These are phyloP conservation scores for Henningerozyma blattae DNA, from an alignment of 805 yeast species.

Conservation along the genomic window DNA sequence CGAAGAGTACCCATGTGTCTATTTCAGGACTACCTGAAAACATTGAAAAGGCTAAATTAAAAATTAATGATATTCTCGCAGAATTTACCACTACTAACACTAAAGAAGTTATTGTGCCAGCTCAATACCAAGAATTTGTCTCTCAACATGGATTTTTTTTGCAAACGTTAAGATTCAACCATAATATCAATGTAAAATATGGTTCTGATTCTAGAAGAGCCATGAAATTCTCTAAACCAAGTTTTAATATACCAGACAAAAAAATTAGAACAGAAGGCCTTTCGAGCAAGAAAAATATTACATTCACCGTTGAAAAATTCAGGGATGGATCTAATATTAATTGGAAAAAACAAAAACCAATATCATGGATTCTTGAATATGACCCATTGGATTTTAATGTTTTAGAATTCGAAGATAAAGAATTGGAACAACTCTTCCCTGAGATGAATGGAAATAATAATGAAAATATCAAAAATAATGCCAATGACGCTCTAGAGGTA, in stretches of 20 bases:
- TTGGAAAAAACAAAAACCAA: constrained; percentile 21
- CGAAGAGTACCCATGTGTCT: constrained; percentile 39
- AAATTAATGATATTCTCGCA: constrained; percentile 41
- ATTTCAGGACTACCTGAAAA: constrained; percentile 58
- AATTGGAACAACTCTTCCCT: constrained; percentile 36
- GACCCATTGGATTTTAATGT: constrained; percentile 24
- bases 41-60: constrained; percentile 49
- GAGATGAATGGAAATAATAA: constrained; percentile 32
- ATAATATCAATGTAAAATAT: constrained; percentile 46
- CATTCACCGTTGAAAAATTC: constrained; percentile 35
- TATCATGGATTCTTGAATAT: constrained; percentile 55
- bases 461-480: constrained; percentile 36
- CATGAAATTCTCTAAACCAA: constrained; percentile 31
- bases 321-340: constrained; percentile 13
- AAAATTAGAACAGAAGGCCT: constrained; percentile 25
- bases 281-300: constrained; percentile 29
- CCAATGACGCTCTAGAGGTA: constrained; percentile 22
- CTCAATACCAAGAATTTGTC: constrained; percentile 44
- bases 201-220: constrained; percentile 41
- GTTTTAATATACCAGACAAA: constrained; percentile 36
- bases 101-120: constrained; percentile 46
- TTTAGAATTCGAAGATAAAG: constrained; percentile 26
- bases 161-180: constrained; percentile 40
- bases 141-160: constrained; percentile 55
- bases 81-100: constrained; percentile 53